phyloP scores from a whole-genome alignment of 176 grass and related monocot genomes.

The Triticum turgidum region DNA sequence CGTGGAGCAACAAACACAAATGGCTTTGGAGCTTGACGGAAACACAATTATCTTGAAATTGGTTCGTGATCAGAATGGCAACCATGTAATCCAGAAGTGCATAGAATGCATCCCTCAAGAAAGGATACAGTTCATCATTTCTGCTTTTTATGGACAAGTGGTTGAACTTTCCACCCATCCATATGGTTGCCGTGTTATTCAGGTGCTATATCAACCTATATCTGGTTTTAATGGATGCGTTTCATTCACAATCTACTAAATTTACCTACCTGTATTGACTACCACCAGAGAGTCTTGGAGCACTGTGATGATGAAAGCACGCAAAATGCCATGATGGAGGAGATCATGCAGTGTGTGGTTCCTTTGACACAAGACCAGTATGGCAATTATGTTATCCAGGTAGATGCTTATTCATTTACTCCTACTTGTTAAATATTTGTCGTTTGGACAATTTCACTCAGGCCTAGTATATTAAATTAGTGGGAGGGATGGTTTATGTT shows the following conservation, averaged over 20 bases:
- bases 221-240: background rate
- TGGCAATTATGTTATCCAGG: slow-evolving; percentile 99
- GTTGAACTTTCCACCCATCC: slow-evolving; percentile 88
- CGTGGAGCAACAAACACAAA: slow-evolving; percentile 79
- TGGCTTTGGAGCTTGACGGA: slow-evolving; percentile 87
- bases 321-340: slow-evolving; percentile 87
- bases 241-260: slow-evolving; percentile 3
- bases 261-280: slow-evolving; percentile 18
- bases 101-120: slow-evolving; percentile 92
- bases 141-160: slow-evolving; percentile 83
- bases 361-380: slow-evolving; percentile 89
- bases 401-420: slow-evolving; percentile 33
- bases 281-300: slow-evolving; percentile 85
- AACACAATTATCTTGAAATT: slow-evolving; percentile 83
- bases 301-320: slow-evolving; percentile 86
- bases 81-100: slow-evolving; percentile 98
- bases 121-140: slow-evolving; percentile 75
- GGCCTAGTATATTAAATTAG: background rate
- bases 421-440: slow-evolving; percentile 11
- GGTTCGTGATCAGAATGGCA: slow-evolving; percentile 95
- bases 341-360: slow-evolving; percentile 87
- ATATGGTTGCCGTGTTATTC: slow-evolving; percentile 97
- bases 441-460: background rate
- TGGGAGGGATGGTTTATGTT: background rate
- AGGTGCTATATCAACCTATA: slow-evolving; percentile 46